Conservation (phyloP, 2,329 filamentous ascomycete genomes). For the Ophiostoma triangulosporum region DNA sequence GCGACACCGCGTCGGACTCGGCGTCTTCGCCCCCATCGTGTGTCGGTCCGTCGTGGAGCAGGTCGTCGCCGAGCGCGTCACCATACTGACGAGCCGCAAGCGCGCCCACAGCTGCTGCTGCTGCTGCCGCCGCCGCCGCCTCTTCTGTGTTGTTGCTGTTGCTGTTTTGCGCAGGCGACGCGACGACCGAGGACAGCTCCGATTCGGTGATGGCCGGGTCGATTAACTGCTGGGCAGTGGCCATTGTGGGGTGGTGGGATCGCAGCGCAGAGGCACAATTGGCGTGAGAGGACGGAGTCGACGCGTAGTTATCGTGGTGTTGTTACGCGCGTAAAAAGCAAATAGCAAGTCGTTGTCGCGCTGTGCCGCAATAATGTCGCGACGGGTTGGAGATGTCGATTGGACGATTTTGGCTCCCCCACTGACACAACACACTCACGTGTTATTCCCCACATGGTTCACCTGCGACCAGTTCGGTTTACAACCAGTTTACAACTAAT, state of each 20-base stretch:
- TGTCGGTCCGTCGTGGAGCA: not conserved
- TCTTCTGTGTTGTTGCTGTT: not conserved
- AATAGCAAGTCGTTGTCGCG: too few relatives aligned
- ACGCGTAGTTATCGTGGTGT: too few relatives aligned
- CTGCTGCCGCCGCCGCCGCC: not conserved
- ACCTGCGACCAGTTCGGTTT: too few relatives aligned
- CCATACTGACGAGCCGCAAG: not conserved
- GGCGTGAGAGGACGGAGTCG: too few relatives aligned
- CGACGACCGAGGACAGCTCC: not conserved
- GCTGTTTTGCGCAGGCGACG: not conserved
- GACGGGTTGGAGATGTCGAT: too few relatives aligned
- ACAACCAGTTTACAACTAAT: too few relatives aligned
- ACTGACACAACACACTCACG: too few relatives aligned
- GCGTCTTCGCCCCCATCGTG: not conserved
- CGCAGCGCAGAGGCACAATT: not conserved
- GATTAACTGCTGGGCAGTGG: slow-evolving; percentile 2
- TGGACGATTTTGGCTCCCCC: too few relatives aligned
- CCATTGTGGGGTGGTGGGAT: not conserved
- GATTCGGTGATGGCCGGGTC: slow-evolving; percentile 7
- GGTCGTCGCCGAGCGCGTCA: not conserved
- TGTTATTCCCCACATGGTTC: too few relatives aligned
- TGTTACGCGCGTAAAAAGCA: too few relatives aligned
- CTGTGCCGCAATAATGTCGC: too few relatives aligned
- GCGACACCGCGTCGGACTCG: not conserved
- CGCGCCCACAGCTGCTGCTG: not conserved